Conservation (phyloP, 768 basidiomycete genomes). For the Cyclocybe cylindracea region DNA sequence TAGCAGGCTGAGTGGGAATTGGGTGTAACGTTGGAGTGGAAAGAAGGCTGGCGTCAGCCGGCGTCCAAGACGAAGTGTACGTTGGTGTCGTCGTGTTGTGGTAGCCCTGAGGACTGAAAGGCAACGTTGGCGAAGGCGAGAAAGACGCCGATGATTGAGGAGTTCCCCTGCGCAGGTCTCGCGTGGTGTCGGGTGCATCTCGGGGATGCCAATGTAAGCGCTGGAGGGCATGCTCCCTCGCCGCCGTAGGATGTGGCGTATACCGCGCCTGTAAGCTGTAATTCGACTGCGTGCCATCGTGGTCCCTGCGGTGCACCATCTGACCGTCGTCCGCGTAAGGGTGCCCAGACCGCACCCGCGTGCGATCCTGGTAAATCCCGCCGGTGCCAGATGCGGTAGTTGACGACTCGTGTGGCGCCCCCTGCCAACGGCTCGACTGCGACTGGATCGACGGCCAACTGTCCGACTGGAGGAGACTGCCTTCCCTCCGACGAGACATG, state of each 20-base stretch:
- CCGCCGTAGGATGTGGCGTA: conserved; percentile 21
- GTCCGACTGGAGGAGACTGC: conserved; percentile 28
- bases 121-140: conserved; percentile 35
- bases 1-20: conserved; percentile 24
- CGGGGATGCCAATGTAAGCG: conserved; percentile 40
- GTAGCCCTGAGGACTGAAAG: conserved; percentile 40
- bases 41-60: conserved; percentile 29
- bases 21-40: conserved; percentile 37
- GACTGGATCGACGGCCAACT: conserved; percentile 38
- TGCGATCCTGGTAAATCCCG: conserved; percentile 35
- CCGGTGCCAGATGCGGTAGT: conserved; percentile 18
- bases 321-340: conserved; percentile 32
- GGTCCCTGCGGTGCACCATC: conserved; percentile 31
- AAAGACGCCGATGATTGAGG: conserved; percentile 31
- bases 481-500: conserved; percentile 33
- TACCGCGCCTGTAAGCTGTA: conserved; percentile 25
- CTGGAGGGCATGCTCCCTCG: conserved; percentile 33
- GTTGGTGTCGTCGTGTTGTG: conserved; percentile 27
- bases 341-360: conserved; percentile 37
- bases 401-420: conserved; percentile 28
- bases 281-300: conserved; percentile 20
- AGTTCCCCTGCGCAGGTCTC: conserved; percentile 31
- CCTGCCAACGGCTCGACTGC: conserved; percentile 41
- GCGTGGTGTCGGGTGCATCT: conserved; percentile 30
- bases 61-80: conserved; percentile 43